Conservation (phyloP, 345 rosid species). For the Linum lewisii region DNA sequence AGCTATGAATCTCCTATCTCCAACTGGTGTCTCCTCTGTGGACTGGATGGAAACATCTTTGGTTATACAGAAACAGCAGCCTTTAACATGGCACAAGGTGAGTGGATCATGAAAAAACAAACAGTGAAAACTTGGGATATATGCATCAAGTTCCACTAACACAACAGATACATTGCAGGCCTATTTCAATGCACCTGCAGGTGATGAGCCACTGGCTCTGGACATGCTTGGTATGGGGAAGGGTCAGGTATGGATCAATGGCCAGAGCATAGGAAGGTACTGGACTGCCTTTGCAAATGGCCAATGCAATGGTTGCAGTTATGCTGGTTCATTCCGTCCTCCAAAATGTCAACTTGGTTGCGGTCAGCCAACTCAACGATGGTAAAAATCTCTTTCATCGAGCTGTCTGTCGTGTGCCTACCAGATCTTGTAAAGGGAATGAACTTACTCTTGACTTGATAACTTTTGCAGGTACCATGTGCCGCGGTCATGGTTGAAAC, state of each 20-base stretch:
- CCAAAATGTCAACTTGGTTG: conserved; percentile 82
- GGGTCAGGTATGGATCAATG: conserved; percentile 96
- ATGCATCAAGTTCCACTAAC: background rate
- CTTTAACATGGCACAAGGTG: conserved; percentile 97
- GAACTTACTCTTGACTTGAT: conserved; percentile 1
- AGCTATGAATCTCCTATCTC: conserved; percentile 34
- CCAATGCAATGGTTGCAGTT: conserved; percentile 65
- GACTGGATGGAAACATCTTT: conserved; percentile 21
- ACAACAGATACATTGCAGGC: conserved; percentile 32
- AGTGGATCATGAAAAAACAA: background rate
- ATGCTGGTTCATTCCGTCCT: conserved; percentile 69
- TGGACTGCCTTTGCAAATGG: conserved; percentile 89
- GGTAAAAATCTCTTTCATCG: conserved; percentile 23
- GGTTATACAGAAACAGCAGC: conserved; percentile 59
- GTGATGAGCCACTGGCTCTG: conserved; percentile 84
- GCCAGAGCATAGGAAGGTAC: conserved; percentile 88
- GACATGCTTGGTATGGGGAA: conserved; percentile 98
- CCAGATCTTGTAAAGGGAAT: no score
- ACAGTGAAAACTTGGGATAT: background rate
- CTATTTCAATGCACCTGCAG: conserved; percentile 83
- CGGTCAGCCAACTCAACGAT: conserved; percentile 89
- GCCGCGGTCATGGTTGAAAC: conserved; percentile 87
- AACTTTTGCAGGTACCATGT: conserved; percentile 65
- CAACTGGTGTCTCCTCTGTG: conserved; percentile 20
- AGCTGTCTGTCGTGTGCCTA: background rate